Conservation (phyloP, 306 rosid species). For the Trifolium dubium region DNA sequence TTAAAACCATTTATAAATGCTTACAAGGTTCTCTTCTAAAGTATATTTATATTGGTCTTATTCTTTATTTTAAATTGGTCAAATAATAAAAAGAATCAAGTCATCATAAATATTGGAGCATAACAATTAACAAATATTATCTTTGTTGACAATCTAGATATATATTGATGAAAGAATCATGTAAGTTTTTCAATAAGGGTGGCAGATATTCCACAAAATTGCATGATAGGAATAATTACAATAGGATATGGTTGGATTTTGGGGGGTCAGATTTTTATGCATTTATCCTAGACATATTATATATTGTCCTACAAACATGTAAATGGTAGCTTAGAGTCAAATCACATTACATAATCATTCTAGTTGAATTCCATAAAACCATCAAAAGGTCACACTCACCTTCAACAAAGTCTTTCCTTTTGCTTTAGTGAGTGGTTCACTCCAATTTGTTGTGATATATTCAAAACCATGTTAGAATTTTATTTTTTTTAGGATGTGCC, state of each 20-base stretch:
- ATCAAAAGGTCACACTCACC: constrained; percentile 53
- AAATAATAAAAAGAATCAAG: constrained; percentile 38
- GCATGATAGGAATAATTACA: constrained; percentile 53
- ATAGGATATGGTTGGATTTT: constrained; percentile 68
- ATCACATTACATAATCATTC: constrained; percentile 45
- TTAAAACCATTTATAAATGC: neutral
- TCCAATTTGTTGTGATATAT: constrained; percentile 34
- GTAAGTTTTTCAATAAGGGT: constrained; percentile 29
- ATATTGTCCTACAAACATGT: constrained; percentile 39
- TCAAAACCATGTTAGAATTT: constrained; percentile 19
- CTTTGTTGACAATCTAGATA: constrained; percentile 55
- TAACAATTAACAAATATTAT: constrained; percentile 39
- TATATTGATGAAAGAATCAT: constrained; percentile 25
- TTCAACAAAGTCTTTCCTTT: constrained; percentile 47
- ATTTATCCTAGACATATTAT: constrained; percentile 39
- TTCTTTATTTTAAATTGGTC: constrained; percentile 40
- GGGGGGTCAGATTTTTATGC: constrained; percentile 50
- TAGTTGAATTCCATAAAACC: constrained; percentile 45
- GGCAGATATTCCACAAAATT: constrained; percentile 44
- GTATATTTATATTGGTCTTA: constrained; percentile 12
- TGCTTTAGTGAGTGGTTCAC: constrained; percentile 47
- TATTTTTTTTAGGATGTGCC: no score
- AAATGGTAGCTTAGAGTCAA: constrained; percentile 33
- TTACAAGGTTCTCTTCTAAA: constrained; percentile 27
- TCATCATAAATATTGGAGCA: constrained; percentile 45